Conservation (phyloP, 345 rosid genomes). For the Leavenworthia alabamica region DNA sequence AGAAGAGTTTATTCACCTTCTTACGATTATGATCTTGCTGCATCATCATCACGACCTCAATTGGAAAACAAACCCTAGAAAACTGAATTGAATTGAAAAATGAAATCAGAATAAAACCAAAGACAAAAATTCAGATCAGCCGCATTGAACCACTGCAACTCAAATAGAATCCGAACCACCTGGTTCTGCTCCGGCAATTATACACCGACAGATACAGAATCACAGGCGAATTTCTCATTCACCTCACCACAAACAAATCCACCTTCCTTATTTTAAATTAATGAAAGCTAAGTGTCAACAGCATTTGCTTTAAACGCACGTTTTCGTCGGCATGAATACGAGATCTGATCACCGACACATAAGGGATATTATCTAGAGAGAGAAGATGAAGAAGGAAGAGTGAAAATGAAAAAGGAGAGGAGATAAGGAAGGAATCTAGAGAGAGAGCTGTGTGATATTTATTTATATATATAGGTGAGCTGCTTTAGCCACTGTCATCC, state of each 20-base stretch:
- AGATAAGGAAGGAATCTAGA: constrained; percentile 39
- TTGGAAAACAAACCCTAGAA: background rate
- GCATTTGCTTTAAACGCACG: constrained; percentile 24
- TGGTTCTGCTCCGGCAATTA: constrained; percentile 40
- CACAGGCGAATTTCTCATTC: constrained; percentile 45
- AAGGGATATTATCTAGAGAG: background rate
- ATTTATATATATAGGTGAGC: too few species aligned
- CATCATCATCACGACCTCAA: constrained; percentile 41
- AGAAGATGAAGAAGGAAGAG: background rate
- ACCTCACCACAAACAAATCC: constrained; percentile 8
- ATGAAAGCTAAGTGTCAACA: constrained; percentile 27
- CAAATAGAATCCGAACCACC: constrained; percentile 58
- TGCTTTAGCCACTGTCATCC: background rate
- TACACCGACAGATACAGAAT: constrained; percentile 34
- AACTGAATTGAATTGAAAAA: background rate
- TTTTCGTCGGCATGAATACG: constrained; percentile 15
- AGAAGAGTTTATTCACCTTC: constrained; percentile 42
- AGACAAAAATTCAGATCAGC: constrained; percentile 47
- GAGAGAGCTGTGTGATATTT: too few species aligned
- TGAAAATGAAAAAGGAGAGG: constrained; percentile 19
- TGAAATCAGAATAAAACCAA: background rate
- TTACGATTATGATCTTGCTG: constrained; percentile 80
- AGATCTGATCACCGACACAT: constrained; percentile 64
- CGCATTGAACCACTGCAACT: constrained; percentile 73
- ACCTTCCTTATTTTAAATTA: background rate